Conservation (phyloP, 768 basidiomycete species). For the Leccinum aurantiacum region DNA sequence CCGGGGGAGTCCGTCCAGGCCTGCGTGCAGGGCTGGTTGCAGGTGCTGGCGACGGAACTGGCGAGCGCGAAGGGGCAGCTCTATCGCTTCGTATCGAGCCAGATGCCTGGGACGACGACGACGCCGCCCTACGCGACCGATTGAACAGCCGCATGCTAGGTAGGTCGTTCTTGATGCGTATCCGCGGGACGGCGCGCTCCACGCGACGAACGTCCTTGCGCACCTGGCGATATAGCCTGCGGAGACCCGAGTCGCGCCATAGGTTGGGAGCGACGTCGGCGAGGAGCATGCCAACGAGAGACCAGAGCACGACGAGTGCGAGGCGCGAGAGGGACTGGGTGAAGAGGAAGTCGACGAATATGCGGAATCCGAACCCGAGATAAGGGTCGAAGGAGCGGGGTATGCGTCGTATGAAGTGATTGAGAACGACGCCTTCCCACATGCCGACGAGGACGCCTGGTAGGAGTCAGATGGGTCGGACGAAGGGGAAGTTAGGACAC, state of each 20-base stretch:
- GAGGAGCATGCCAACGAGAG: conserved; percentile 51
- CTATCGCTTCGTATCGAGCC: conserved; percentile 33
- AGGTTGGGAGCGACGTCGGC: conserved; percentile 50
- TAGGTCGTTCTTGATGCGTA: conserved; percentile 33
- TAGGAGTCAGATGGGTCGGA: conserved; percentile 1
- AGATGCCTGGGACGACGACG: conserved; percentile 15
- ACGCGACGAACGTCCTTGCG: conserved; percentile 35
- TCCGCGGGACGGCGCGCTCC: conserved; percentile 31
- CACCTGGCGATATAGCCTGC: conserved; percentile 37
- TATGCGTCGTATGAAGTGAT: conserved; percentile 68
- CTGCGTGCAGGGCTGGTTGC: conserved; percentile 21
- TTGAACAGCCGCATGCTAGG: conserved; percentile 31
- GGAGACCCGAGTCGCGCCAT: conserved; percentile 44
- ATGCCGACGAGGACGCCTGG: conserved; percentile 67
- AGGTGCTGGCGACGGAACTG: conserved; percentile 18
- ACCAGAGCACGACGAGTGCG: conserved; percentile 52
- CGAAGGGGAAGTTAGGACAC: conserved; percentile 4
- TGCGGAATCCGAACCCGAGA: conserved; percentile 63
- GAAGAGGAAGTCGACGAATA: conserved; percentile 69
- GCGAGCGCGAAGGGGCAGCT: conserved; percentile 29
- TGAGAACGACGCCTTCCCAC: conserved; percentile 76
- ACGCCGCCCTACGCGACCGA: conserved; percentile 18
- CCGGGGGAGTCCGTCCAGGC: conserved; percentile 29
- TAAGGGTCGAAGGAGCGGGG: conserved; percentile 69
- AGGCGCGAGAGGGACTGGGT: conserved; percentile 53